These are phyloP conservation scores for Chaetomidium leptoderma DNA, from an alignment of 495 filamentous ascomycete species.

Conservation along the genomic window DNA sequence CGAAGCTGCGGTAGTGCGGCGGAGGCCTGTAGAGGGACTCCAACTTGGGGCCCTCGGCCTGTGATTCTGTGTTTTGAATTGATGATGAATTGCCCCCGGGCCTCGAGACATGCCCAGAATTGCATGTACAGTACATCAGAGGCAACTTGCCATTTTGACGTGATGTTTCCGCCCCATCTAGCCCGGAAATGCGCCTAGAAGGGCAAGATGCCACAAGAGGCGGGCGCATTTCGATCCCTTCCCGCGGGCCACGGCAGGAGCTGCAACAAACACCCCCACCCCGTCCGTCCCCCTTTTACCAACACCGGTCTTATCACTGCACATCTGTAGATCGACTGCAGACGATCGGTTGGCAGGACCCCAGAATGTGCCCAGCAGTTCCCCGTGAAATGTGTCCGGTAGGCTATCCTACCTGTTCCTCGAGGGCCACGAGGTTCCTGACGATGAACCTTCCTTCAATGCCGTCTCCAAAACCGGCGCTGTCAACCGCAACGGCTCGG, in stretches of 20 bases:
- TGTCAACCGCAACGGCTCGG: constrained; percentile 10
- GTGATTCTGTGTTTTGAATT: not conserved
- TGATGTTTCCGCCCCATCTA: no score
- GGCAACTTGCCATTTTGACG: no score
- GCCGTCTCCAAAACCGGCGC: not conserved
- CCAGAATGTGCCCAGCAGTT: not conserved
- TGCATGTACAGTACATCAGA: not conserved
- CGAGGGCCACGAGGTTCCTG: no score
- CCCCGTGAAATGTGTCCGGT: no score
- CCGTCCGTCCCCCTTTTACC: not conserved
- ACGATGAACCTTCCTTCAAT: no score
- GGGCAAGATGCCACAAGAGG: not conserved
- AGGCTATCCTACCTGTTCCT: no score
- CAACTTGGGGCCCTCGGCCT: not conserved
- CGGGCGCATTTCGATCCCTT: not conserved
- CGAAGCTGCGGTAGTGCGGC: not conserved
- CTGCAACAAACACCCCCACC: not conserved
- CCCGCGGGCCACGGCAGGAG: not conserved
- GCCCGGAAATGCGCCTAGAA: no score
- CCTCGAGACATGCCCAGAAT: no score
- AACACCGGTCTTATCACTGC: not conserved
- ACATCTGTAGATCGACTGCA: constrained; percentile 4
- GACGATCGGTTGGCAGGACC: not conserved
- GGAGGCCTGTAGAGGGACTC: not conserved
- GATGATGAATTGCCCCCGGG: no score